phyloP scores from a whole-genome alignment of 2,329 filamentous ascomycete species.

The Phyllosticta capitalensis region DNA sequence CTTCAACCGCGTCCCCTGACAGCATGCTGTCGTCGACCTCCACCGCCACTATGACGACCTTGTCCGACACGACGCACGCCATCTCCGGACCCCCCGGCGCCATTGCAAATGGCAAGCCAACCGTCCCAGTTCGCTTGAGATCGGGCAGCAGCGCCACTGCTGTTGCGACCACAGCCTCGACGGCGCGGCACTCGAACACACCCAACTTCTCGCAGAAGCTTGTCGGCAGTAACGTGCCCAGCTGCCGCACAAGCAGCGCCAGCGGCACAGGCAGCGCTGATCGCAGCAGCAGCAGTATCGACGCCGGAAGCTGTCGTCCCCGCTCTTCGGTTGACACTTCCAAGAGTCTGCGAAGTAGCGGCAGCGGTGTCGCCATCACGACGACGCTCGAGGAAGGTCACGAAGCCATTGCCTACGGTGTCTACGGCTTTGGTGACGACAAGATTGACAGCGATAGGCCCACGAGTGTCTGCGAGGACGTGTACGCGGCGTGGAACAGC shows the following conservation, averaged over 20 bases:
- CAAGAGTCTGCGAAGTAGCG: constrained; percentile 4
- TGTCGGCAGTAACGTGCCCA: not conserved
- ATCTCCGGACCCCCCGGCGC: not conserved
- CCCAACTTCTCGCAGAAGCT: not conserved
- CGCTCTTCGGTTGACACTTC: not conserved
- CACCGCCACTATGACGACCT: not conserved
- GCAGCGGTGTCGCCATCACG: constrained; percentile 1
- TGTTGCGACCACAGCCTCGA: not conserved
- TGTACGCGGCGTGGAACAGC: constrained; percentile 38
- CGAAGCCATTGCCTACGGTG: not conserved
- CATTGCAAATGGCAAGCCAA: not conserved
- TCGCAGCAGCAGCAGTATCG: not conserved
- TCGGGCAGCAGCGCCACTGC: not conserved
- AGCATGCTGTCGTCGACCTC: not conserved
- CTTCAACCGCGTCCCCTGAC: not conserved
- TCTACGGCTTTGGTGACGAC: not conserved
- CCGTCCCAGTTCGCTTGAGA: not conserved
- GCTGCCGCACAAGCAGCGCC: not conserved
- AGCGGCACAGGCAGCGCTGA: not conserved
- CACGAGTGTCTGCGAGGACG: constrained; percentile 35
- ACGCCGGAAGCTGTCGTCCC: not conserved
- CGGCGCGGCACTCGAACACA: not conserved
- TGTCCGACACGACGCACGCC: not conserved
- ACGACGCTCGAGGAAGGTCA: not conserved
- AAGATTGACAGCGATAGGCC: not conserved